phyloP scores from a whole-genome alignment of 2,329 filamentous ascomycete species.

The Colletotrichum noveboracense region DNA sequence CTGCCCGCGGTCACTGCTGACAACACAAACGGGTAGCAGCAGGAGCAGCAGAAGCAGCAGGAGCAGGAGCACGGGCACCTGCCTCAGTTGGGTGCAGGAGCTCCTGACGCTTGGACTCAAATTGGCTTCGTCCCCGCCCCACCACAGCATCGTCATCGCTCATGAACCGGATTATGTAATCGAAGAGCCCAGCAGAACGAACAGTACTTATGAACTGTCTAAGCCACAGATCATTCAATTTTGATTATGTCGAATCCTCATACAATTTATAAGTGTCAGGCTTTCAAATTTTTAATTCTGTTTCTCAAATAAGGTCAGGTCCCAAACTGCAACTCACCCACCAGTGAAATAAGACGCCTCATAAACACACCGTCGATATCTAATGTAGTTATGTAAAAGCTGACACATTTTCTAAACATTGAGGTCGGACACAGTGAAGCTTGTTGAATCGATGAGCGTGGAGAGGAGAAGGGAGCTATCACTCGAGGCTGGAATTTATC shows the following conservation, averaged over 20 bases:
- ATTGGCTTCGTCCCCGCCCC: not conserved
- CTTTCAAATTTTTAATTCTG: no score
- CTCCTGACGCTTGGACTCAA: not conserved
- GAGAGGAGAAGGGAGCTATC: not conserved
- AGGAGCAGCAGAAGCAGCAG: not conserved
- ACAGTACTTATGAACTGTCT: not conserved
- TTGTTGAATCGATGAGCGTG: not conserved
- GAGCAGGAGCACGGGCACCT: not conserved
- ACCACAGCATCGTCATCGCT: not conserved
- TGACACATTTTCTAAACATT: no score
- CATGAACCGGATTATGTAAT: not conserved
- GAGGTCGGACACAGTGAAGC: not conserved
- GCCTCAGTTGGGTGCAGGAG: not conserved
- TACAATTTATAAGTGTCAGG: no score
- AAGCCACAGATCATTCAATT: not conserved
- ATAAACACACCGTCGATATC: no score
- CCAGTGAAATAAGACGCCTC: accelerated
- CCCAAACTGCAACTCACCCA: no score
- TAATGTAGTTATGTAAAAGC: accelerated
- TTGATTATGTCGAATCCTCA: no score
- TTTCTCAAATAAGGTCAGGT: no score
- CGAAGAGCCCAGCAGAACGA: not conserved
- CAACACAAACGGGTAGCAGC: not conserved
- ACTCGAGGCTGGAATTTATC: not conserved
- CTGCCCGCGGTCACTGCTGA: not conserved